phyloP scores from a whole-genome alignment of 371 early-diverging fungal genomes.

The Smittium mucronatum region DNA sequence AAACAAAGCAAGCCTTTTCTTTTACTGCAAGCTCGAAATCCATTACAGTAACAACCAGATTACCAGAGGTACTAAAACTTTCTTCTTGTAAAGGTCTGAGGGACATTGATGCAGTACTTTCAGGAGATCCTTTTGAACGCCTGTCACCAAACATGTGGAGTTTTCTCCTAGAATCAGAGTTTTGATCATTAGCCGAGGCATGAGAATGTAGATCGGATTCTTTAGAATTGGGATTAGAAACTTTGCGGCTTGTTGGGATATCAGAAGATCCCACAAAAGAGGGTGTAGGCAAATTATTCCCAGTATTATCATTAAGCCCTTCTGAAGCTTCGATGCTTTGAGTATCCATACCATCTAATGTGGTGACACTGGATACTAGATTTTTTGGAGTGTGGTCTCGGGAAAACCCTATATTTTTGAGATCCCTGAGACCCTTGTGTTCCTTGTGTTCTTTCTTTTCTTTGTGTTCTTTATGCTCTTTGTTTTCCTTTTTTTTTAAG shows the following conservation, averaged over 20 bases:
- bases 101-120: conserved; percentile 41
- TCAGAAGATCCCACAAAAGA: too few relatives aligned
- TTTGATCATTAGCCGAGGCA: neutral
- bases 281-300: too few relatives aligned
- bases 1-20: conserved; percentile 51
- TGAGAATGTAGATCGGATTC: too few relatives aligned
- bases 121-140: conserved; percentile 31
- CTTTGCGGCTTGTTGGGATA: too few relatives aligned
- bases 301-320: too few relatives aligned
- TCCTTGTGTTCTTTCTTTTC: neutral
- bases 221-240: too few relatives aligned
- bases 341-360: too few relatives aligned
- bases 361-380: too few relatives aligned
- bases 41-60: conserved; percentile 18
- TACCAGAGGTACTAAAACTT: conserved; percentile 30
- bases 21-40: conserved; percentile 32
- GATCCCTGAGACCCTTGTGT: neutral
- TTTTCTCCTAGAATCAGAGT: conserved; percentile 28
- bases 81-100: conserved; percentile 42
- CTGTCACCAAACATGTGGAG: too few relatives aligned
- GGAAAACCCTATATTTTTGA: neutral
- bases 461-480: neutral
- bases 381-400: neutral
- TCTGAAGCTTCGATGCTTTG: too few relatives aligned
- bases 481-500: conserved; percentile 6